Percentiles rank a stretch among this genome's conserved stretches.
phyloP scores from a whole-genome alignment of 164 flowering plant species.

The Aristolochia californica region DNA sequence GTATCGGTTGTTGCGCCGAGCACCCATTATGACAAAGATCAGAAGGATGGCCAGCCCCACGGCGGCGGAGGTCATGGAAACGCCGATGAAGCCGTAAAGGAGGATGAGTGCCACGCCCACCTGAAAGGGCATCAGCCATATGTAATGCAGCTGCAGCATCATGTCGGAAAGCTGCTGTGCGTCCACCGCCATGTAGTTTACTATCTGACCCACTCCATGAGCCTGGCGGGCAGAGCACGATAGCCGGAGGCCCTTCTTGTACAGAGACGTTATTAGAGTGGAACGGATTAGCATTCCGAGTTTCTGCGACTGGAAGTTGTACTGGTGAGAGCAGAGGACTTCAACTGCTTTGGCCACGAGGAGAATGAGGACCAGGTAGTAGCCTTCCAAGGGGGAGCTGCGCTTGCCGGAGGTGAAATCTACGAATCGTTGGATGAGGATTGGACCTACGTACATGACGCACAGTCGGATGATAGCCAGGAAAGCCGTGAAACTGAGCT shows the following conservation, averaged over 20 bases:
- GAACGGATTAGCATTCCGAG: constrained; percentile 79
- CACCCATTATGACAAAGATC: constrained; percentile 42
- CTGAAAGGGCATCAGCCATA: constrained; percentile 89
- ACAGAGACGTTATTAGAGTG: constrained; percentile 65
- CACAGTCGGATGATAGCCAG: constrained; percentile 56
- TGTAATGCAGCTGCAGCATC: constrained; percentile 68
- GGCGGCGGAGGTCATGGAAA: constrained; percentile 35
- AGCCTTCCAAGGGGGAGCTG: constrained; percentile 71
- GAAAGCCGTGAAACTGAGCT: constrained; percentile 55
- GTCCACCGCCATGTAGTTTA: constrained; percentile 96
- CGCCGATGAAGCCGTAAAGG: constrained; percentile 52
- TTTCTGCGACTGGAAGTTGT: constrained; percentile 72
- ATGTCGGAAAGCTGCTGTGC: constrained; percentile 94
- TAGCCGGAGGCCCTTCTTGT: constrained; percentile 75
- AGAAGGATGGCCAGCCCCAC: constrained; percentile 38
- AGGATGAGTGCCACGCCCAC: constrained; percentile 48
- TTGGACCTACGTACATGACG: constrained; percentile 83
- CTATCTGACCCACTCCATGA: constrained; percentile 92
- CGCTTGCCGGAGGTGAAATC: constrained; percentile 66
- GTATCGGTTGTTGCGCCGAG: constrained; percentile 44
- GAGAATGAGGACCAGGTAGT: constrained; percentile 57
- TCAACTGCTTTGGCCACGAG: constrained; percentile 66
- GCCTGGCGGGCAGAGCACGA: constrained; percentile 79
- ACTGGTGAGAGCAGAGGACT: constrained; percentile 64
- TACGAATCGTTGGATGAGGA: constrained; percentile 68